Conservation (phyloP, 2,329 filamentous ascomycete genomes). For the Cladophialophora chaetospira region DNA sequence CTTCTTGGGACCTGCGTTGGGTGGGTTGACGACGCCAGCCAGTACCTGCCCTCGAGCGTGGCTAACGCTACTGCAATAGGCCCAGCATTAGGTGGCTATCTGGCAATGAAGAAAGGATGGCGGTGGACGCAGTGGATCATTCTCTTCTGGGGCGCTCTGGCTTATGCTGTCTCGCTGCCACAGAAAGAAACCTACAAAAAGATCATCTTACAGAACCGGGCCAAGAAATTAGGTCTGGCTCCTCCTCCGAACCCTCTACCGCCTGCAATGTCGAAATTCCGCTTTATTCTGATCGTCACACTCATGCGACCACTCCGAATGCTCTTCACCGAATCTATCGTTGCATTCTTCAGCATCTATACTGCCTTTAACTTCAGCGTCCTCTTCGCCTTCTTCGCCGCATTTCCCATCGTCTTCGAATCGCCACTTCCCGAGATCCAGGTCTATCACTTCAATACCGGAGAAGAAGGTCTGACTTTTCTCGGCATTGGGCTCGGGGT, state of each 20-base stretch:
- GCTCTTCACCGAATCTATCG: conserved; percentile 69
- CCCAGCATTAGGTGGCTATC: conserved; percentile 70
- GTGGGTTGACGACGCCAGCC: not conserved
- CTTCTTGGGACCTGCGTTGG: conserved; percentile 67
- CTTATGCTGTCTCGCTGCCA: conserved; percentile 62
- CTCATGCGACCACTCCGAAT: conserved; percentile 61
- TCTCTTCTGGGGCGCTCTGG: conserved; percentile 60
- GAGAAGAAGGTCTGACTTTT: conserved; percentile 73
- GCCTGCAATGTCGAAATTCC: conserved; percentile 55
- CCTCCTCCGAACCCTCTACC: conserved; percentile 68
- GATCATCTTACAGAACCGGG: conserved; percentile 65
- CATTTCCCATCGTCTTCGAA: conserved; percentile 80
- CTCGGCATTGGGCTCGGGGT: conserved; percentile 77
- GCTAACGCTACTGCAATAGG: conserved; percentile 33
- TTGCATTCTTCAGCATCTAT: conserved; percentile 68
- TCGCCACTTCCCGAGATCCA: conserved; percentile 36
- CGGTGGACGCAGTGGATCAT: conserved; percentile 74
- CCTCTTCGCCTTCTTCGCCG: conserved; percentile 82
- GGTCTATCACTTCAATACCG: conserved; percentile 68
- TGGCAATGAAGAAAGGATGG: conserved; percentile 65
- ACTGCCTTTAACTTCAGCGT: conserved; percentile 76
- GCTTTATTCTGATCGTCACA: conserved; percentile 42
- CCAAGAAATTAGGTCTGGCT: conserved; percentile 55
- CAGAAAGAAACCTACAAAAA: conserved; percentile 69
- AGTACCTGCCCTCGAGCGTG: not conserved